Percentiles rank a stretch among this genome's conserved stretches.
Conservation (phyloP, 164 flowering plant species). For the Houttuynia cordata region DNA sequence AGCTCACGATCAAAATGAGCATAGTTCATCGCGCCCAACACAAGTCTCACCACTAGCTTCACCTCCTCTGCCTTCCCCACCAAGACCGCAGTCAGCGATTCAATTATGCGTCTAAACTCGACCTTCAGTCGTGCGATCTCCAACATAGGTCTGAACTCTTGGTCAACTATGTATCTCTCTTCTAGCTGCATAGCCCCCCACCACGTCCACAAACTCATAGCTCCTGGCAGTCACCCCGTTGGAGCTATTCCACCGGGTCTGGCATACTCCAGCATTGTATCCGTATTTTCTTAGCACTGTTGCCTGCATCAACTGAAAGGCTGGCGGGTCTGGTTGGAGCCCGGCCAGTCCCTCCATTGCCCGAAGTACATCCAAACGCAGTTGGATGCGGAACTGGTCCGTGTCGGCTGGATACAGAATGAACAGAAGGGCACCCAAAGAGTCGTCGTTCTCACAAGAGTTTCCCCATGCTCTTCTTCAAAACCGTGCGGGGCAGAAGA, state of each 20-base stretch:
- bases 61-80: constrained; percentile 31
- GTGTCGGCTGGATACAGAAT: neutral
- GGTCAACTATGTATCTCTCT: constrained; percentile 25
- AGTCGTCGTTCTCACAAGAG: no score
- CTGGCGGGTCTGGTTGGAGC: constrained; percentile 4
- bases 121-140: constrained; percentile 27
- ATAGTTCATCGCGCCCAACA: constrained; percentile 35
- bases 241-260: constrained; percentile 51
- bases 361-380: constrained; percentile 21
- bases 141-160: constrained; percentile 30
- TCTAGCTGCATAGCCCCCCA: constrained; percentile 9
- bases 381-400: constrained; percentile 23
- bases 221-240: constrained; percentile 36
- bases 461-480: no score
- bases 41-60: constrained; percentile 16
- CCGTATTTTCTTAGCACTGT: constrained; percentile 35
- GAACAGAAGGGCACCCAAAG: no score
- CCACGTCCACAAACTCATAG: constrained; percentile 34
- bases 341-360: constrained; percentile 26
- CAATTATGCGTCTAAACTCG: constrained; percentile 19
- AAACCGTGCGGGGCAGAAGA: no score
- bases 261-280: constrained; percentile 77
- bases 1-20: no score
- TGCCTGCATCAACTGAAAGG: constrained; percentile 40
- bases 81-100: constrained; percentile 21